Evolutionary conservation across 495 filamentous ascomycete species (phyloP).

Genomic region (Lepidopterella palustris): DNA sequence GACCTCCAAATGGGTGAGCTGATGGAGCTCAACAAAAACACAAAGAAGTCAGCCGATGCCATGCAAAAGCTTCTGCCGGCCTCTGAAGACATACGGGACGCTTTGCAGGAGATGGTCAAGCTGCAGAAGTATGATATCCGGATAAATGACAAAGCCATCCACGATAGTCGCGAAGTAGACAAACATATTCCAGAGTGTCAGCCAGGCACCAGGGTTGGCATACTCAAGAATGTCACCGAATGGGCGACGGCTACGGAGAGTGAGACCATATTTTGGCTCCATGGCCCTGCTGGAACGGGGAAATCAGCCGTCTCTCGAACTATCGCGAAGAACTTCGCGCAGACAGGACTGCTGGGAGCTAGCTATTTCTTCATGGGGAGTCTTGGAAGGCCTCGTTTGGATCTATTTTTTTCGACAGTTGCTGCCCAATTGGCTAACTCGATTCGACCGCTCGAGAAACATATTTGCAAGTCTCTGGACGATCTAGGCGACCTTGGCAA

Average conservation of each 20-base stretch:
- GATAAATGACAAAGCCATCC: conserved; percentile 3
- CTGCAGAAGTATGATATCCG: conserved; percentile 1
- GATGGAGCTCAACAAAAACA: not conserved
- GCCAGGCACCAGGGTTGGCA: conserved; percentile 12
- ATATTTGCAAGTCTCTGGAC: conserved; percentile 3
- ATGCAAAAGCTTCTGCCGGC: not conserved
- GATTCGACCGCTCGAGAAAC: not conserved
- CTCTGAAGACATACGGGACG: not conserved
- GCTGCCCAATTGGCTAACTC: conserved; percentile 4
- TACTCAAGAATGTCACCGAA: conserved; percentile 10
- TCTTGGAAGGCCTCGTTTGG: conserved; percentile 12
- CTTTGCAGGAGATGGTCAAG: not conserved
- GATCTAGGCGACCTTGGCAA: not conserved
- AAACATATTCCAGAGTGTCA: conserved; percentile 14
- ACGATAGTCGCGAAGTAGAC: conserved; percentile 8
- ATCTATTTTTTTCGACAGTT: conserved; percentile 20
- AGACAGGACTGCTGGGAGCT: conserved; percentile 16
- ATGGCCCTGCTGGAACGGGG: conserved; percentile 11
- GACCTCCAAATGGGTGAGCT: not conserved
- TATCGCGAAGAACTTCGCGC: conserved; percentile 1
- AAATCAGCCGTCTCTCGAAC: not conserved
- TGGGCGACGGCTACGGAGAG: conserved; percentile 9
- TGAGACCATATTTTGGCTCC: conserved; percentile 32
- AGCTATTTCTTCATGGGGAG: conserved; percentile 30
- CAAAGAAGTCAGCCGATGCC: not conserved